Evolutionary conservation across 352 stramenopile species (phyloP).

Genomic region (Plasmopara viticola): DNA sequence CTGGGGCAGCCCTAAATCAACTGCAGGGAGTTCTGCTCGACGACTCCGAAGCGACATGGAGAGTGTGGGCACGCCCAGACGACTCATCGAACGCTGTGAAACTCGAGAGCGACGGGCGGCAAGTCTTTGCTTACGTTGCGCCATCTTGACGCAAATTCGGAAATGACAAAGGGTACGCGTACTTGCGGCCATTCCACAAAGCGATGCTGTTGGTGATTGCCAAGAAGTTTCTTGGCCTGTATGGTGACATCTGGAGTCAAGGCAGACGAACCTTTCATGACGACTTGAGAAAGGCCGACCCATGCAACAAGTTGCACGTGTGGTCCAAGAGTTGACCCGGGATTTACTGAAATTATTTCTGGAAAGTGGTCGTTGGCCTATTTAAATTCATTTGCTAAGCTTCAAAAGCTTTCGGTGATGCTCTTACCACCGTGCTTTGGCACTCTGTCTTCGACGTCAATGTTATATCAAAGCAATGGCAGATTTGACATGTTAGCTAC

Average conservation of each 20-base stretch:
- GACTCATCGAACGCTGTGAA: constrained; percentile 15
- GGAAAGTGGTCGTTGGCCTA: not conserved
- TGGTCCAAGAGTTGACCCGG: constrained; percentile 6
- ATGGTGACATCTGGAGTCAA: constrained; percentile 17
- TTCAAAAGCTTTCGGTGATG: too few relatives aligned
- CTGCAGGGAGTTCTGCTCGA: constrained; percentile 14
- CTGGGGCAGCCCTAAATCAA: constrained; percentile 18
- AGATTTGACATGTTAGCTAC: not conserved
- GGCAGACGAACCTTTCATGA: constrained; percentile 2
- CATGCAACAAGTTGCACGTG: constrained; percentile 5
- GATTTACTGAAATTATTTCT: not conserved
- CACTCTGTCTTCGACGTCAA: too few relatives aligned
- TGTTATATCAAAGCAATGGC: not conserved
- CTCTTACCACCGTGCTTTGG: too few relatives aligned
- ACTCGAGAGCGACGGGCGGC: constrained; percentile 14
- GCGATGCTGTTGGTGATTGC: not conserved
- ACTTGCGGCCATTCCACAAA: constrained; percentile 5
- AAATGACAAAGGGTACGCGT: constrained; percentile 10
- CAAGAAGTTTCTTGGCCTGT: not conserved
- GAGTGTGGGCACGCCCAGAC: constrained; percentile 14
- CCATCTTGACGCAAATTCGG: constrained; percentile 20
- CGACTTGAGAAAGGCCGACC: not conserved
- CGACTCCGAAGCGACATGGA: constrained; percentile 25
- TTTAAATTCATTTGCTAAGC: too few relatives aligned
- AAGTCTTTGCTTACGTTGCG: constrained; percentile 5